phyloP scores from a whole-genome alignment of 495 filamentous ascomycete genomes.

The Haplographium delicatum region DNA sequence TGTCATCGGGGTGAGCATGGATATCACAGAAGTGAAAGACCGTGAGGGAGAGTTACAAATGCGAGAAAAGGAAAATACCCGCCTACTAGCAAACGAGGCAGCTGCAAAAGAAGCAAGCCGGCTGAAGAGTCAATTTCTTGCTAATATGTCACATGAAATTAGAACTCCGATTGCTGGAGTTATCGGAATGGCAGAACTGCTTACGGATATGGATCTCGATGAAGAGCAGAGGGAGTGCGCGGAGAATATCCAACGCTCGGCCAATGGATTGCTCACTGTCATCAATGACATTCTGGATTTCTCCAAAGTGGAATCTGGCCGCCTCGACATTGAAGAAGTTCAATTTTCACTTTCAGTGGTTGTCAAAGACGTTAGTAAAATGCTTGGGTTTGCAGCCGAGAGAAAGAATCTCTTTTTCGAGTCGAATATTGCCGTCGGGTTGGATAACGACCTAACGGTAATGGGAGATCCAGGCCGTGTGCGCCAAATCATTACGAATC shows the following conservation, averaged over 20 bases:
- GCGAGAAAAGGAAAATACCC: conserved; percentile 56
- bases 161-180: conserved; percentile 68
- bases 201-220: conserved; percentile 60
- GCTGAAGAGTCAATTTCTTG: conserved; percentile 65
- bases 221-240: conserved; percentile 69
- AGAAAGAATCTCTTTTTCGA: conserved; percentile 54
- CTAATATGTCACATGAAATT: conserved; percentile 86
- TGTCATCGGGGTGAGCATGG: conserved; percentile 63
- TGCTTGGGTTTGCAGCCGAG: conserved; percentile 54
- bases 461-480: conserved; percentile 76
- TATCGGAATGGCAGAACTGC: conserved; percentile 65
- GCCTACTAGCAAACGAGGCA: conserved; percentile 59
- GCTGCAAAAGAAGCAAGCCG: conserved; percentile 63
- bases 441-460: conserved; percentile 41
- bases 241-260: conserved; percentile 75
- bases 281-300: conserved; percentile 91
- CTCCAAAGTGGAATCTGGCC: conserved; percentile 78
- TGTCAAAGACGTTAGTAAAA: conserved; percentile 58
- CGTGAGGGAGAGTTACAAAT: conserved; percentile 49
- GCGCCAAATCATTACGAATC: conserved; percentile 77
- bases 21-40: conserved; percentile 60
- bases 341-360: conserved; percentile 73
- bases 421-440: conserved; percentile 41
- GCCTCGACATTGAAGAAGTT: conserved; percentile 67
- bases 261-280: conserved; percentile 74